Percentiles rank a stretch among this genome's conserved stretches.
These are phyloP conservation scores for Afroboletus lepidellus DNA, from an alignment of 1,284 basidiomycete species.

Conservation along the genomic window DNA sequence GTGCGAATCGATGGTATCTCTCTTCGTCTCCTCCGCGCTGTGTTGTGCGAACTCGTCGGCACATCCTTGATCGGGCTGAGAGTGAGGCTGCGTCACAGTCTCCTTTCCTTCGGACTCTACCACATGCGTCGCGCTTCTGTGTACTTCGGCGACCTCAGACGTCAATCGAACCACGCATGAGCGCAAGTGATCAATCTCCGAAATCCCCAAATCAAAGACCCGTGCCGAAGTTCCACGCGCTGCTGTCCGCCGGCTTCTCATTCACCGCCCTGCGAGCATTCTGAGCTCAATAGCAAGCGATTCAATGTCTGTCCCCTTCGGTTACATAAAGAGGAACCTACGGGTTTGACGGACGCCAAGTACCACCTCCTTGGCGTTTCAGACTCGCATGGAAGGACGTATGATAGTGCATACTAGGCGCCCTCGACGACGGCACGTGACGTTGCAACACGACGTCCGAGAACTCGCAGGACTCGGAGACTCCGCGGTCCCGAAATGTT, in stretches of 20 bases:
- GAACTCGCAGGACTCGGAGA: not conserved
- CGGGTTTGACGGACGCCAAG: not conserved
- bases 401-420: not conserved
- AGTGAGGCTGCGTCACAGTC: not conserved
- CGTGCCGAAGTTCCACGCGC: not conserved
- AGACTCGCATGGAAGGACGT: constrained; percentile 4
- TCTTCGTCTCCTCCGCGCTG: not conserved
- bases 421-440: not conserved
- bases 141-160: not conserved
- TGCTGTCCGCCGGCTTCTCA: not conserved
- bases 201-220: not conserved
- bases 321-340: constrained; percentile 4
- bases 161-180: not conserved
- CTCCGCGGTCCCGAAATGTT: not conserved
- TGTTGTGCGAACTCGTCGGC: constrained; percentile 10
- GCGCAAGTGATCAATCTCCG: not conserved
- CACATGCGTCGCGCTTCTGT: not conserved
- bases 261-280: no score
- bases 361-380: constrained; percentile 11
- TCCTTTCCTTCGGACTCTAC: not conserved
- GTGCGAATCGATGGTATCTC: not conserved
- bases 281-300: not conserved
- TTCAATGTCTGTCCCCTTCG: not conserved
- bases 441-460: no score
- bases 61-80: not conserved